These are phyloP conservation scores for Cystofilobasidium macerans DNA, from an alignment of 768 basidiomycete species.

Conservation along the genomic window DNA sequence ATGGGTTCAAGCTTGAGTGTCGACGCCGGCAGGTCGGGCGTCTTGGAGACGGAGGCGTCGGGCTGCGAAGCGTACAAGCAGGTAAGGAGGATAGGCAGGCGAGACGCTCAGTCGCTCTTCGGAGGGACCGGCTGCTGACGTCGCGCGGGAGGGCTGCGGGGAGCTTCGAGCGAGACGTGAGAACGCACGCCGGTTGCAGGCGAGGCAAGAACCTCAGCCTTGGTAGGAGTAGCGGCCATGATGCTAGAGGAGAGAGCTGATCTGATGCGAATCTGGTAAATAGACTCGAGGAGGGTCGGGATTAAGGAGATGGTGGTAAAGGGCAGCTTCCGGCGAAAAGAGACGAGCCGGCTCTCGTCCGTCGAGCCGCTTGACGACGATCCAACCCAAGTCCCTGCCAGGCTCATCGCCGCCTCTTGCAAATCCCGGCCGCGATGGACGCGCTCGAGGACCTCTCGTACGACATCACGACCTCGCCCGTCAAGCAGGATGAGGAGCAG, in stretches of 20 bases:
- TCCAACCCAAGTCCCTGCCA: too few species aligned
- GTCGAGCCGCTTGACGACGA: too few species aligned
- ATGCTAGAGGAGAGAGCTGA: neutral
- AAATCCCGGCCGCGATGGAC: neutral
- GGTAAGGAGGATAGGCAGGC: neutral
- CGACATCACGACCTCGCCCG: conserved; percentile 4
- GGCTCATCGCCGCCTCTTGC: too few species aligned
- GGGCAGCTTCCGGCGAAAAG: neutral
- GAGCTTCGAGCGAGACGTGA: neutral
- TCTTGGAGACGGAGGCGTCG: conserved; percentile 8
- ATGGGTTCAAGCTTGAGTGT: conserved; percentile 37
- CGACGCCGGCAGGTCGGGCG: conserved; percentile 10
- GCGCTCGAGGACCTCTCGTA: conserved; percentile 8
- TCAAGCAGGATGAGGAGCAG: neutral
- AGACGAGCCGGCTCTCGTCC: too few species aligned
- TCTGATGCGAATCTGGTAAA: too few species aligned
- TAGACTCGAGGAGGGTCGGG: neutral
- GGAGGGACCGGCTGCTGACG: too few species aligned
- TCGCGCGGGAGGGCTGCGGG: too few species aligned
- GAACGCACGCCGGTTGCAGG: neutral
- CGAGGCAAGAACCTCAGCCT: conserved; percentile 3
- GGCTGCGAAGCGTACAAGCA: neutral
- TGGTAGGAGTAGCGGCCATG: conserved; percentile 4
- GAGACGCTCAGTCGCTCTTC: neutral
- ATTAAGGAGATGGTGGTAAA: neutral